These are phyloP conservation scores for Jacaranda mimosifolia DNA, from an alignment of 257 asterid species.

Conservation along the genomic window DNA sequence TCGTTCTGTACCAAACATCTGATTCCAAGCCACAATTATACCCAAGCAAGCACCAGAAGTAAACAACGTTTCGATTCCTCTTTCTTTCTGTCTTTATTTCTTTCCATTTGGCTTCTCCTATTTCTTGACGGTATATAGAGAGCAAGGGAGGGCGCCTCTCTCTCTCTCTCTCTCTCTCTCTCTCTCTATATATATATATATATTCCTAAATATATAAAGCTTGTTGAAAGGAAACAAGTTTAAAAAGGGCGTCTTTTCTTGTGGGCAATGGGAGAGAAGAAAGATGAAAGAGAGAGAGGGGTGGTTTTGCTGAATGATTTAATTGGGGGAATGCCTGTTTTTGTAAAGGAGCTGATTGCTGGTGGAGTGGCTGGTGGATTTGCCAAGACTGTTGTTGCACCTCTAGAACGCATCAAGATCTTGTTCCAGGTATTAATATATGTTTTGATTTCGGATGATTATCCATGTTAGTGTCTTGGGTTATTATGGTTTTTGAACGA, in stretches of 20 bases:
- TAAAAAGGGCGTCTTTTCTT: constrained; percentile 22
- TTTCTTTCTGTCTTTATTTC: constrained; percentile 23
- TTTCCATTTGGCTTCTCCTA: constrained; percentile 5
- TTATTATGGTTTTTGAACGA: background rate
- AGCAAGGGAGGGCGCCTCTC: constrained; percentile 31
- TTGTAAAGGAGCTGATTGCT: constrained; percentile 84
- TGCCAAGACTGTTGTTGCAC: constrained; percentile 93
- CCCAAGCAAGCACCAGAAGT: background rate
- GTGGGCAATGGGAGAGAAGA: constrained; percentile 63
- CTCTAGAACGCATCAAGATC: constrained; percentile 95
- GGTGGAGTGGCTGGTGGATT: constrained; percentile 98
- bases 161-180: constrained; percentile 20
- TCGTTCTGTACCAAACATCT: background rate
- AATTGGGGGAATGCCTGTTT: constrained; percentile 69
- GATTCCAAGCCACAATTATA: constrained; percentile 18
- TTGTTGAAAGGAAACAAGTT: constrained; percentile 3
- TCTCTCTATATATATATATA: constrained; percentile 17
- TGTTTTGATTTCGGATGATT: constrained; percentile 21
- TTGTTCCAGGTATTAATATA: constrained; percentile 74
- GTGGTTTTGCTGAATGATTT: constrained; percentile 50
- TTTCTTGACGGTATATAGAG: constrained; percentile 14
- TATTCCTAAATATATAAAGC: background rate
- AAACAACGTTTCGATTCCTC: constrained; percentile 34
- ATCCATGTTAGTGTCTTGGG: background rate
- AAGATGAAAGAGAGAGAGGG: constrained; percentile 44